Evolutionary conservation across 768 basidiomycete species (phyloP), one percentile per base, ranked within the genome.

Genomic region (Leccinum obscurum): DNA sequence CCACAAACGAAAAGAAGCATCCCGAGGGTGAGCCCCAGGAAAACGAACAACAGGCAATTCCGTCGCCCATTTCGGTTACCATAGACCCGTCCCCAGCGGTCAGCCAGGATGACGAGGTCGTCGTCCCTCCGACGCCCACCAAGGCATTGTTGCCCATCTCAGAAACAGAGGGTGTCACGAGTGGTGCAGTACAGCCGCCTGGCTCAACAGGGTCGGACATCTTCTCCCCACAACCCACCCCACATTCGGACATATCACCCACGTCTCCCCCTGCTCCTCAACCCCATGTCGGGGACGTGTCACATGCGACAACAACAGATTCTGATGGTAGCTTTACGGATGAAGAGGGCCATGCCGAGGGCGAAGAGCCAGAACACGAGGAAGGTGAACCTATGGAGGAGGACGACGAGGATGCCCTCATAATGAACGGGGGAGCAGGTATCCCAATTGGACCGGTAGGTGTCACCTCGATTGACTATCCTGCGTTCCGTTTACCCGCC

Each of bases 401-500:
- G 54, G 94, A 96, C 61, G 94, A 97, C 59, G 95, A 97, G 72
- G 92, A 94, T 65, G 80, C 87, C 64, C 80, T 98, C 57, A 95
- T 97, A 63, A 80, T 87, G 76, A 90, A 88, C 57, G 95, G 95
- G 46, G 96, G 97, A 11, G 89, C 92, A 59, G 97, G 97, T 37
- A 98, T 98, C 59, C 96, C 96, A 22, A 83, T 94, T 46, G 95
- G 95, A 37, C 88, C 92, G 52, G 95, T 96, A 74, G 72, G 91
- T 83, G 9, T 15, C 48, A 17, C 24, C 22, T n/a, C 24, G 5
- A n/a, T 9, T 54, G 14, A 17, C 55, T 20, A 30, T 20, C 53
- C 22, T 46, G n/a, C 7, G 17, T 52, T 54, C 58, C 51, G 57
- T 56, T 61, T 10, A 65, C 49, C 53, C 54, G 41, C 4, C 28